phyloP scores from a whole-genome alignment of 2,329 filamentous ascomycete species.

The Tolypocladium album region DNA sequence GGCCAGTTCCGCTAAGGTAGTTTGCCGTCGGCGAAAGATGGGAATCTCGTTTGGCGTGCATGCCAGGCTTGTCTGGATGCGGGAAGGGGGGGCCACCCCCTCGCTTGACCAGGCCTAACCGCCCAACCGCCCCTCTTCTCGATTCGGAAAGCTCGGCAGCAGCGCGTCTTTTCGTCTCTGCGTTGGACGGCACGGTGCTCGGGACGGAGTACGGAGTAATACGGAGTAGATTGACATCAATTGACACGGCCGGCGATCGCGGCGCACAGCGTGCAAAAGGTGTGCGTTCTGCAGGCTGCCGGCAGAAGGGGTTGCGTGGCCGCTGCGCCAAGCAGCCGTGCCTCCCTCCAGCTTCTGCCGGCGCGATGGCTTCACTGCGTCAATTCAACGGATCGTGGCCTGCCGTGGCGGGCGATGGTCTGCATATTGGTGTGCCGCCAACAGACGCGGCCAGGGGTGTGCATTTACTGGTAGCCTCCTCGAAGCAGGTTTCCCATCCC shows the following conservation, averaged over 20 bases:
- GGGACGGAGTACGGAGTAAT: neutral
- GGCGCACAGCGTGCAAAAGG: neutral
- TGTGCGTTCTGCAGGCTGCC: neutral
- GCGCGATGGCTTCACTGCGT: neutral
- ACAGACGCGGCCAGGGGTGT: neutral
- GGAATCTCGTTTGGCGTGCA: neutral
- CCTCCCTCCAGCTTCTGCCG: neutral
- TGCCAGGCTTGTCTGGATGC: neutral
- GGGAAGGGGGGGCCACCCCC: neutral
- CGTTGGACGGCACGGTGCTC: neutral
- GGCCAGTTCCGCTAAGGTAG: neutral
- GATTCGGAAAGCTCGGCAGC: neutral
- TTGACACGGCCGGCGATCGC: neutral
- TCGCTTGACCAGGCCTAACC: neutral
- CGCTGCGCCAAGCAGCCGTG: neutral
- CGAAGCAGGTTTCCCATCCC: neutral
- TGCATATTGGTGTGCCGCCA: neutral
- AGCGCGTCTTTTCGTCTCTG: neutral
- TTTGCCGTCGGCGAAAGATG: neutral
- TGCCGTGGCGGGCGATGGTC: neutral
- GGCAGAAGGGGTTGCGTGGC: neutral
- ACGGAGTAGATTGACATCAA: neutral
- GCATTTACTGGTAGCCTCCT: too few species aligned
- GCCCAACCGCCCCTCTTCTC: neutral
- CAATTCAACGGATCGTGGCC: neutral